Evolutionary conservation across 2,329 filamentous ascomycete species (phyloP).

Genomic region (Stachybotrys chartarum): DNA sequence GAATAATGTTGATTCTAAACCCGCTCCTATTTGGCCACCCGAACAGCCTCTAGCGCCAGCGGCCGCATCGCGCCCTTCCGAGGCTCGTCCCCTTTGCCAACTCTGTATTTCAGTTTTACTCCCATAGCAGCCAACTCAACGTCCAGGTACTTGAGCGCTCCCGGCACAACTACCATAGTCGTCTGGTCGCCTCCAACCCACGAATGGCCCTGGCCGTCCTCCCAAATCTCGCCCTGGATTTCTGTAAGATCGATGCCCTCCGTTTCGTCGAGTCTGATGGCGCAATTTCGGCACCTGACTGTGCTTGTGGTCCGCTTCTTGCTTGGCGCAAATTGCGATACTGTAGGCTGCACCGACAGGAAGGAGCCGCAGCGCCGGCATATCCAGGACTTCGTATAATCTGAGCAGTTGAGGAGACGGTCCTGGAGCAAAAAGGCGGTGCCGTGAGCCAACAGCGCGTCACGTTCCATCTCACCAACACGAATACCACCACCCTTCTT

Average conservation of each 20-base stretch:
- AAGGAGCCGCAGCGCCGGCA: conserved; percentile 88
- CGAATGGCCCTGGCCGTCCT: conserved; percentile 77
- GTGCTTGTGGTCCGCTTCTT: conserved; percentile 61
- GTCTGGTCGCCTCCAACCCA: conserved; percentile 89
- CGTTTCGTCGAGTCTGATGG: conserved; percentile 51
- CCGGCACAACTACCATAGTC: conserved; percentile 84
- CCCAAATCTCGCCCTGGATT: conserved; percentile 74
- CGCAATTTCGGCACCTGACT: conserved; percentile 75
- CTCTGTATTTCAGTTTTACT: conserved; percentile 78
- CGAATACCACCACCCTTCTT: conserved; percentile 97
- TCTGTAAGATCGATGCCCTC: conserved; percentile 48
- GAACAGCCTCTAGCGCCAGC: conserved; percentile 22
- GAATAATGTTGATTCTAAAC: neutral
- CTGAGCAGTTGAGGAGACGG: conserved; percentile 92
- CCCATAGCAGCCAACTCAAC: conserved; percentile 96
- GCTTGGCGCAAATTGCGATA: conserved; percentile 52
- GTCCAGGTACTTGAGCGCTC: conserved; percentile 87
- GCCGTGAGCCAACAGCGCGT: conserved; percentile 89
- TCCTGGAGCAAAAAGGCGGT: conserved; percentile 94
- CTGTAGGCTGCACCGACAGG: conserved; percentile 75
- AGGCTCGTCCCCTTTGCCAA: conserved; percentile 58
- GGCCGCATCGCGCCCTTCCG: conserved; percentile 43
- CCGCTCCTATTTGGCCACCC: conserved; percentile 17
- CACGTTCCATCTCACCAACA: conserved; percentile 98
- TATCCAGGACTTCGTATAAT: conserved; percentile 84